Evolutionary conservation across 1,284 basidiomycete species (phyloP).

Genomic region (Schizophyllum commune): DNA sequence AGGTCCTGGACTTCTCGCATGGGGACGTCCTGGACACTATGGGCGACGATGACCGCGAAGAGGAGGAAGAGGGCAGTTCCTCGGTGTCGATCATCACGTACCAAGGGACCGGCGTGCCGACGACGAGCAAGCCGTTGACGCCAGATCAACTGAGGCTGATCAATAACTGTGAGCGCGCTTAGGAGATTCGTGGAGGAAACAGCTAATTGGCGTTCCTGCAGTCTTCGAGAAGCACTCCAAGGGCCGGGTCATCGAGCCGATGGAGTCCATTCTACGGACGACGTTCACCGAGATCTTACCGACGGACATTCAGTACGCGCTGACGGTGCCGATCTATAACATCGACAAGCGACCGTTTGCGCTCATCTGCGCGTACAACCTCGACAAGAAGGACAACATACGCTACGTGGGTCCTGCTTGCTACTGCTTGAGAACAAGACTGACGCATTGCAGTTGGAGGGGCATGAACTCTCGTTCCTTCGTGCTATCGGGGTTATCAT

Average conservation of each 20-base stretch:
- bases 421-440: too few relatives aligned
- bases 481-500: conserved; percentile 74
- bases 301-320: neutral
- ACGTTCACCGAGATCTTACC: neutral
- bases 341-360: conserved; percentile 93
- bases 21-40: conserved; percentile 82
- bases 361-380: conserved; percentile 85
- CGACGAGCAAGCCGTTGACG: conserved; percentile 7
- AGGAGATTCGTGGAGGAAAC: neutral
- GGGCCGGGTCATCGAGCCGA: neutral
- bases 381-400: neutral
- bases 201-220: neutral
- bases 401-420: too few relatives aligned
- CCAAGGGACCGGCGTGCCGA: conserved; percentile 30
- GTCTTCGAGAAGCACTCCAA: neutral
- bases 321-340: conserved; percentile 80
- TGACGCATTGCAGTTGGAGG: conserved; percentile 56
- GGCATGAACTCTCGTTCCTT: conserved; percentile 36
- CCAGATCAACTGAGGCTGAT: neutral
- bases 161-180: neutral
- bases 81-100: conserved; percentile 52
- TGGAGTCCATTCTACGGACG: neutral
- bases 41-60: conserved; percentile 42
- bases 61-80: neutral
- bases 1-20: conserved; percentile 89